A percentile compares a stretch with the other conserved stretches of the same genome.
These are phyloP conservation scores for Ceratobasidium sp. DNA, from an alignment of 1,284 basidiomycete species.

Conservation along the genomic window DNA sequence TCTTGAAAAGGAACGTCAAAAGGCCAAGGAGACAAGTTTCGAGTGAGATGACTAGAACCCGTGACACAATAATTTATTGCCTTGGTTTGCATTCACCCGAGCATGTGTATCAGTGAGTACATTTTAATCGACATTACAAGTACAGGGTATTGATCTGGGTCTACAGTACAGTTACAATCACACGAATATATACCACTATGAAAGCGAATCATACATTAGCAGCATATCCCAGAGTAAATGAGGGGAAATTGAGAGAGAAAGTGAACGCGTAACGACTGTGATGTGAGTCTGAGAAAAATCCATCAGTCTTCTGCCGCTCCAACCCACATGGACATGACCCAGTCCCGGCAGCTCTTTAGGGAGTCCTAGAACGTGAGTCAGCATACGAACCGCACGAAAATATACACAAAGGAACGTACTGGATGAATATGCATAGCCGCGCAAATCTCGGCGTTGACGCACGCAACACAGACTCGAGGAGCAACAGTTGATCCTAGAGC, in stretches of 20 bases:
- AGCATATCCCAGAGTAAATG: neutral
- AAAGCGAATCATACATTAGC: neutral
- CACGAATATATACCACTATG: neutral
- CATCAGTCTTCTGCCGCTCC: neutral
- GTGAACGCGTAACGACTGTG: neutral
- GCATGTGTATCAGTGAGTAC: conserved; percentile 26
- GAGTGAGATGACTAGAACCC: neutral
- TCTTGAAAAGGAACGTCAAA: conserved; percentile 62
- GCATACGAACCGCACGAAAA: neutral
- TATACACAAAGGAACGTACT: neutral
- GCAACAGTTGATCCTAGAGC: neutral
- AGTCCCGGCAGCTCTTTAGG: conserved; percentile 14
- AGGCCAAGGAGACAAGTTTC: conserved; percentile 52
- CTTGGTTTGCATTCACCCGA: neutral
- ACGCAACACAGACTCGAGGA: conserved; percentile 7
- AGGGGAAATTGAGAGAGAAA: neutral
- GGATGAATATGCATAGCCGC: neutral
- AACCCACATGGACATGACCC: conserved; percentile 27
- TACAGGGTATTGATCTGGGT: conserved; percentile 1
- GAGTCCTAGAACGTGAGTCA: neutral
- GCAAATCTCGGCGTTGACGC: conserved; percentile 11
- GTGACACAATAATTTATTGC: conserved; percentile 13
- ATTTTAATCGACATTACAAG: neutral
- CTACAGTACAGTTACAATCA: conserved; percentile 25
- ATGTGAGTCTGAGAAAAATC: neutral